Base-by-base conservation (phyloP, 2,329 filamentous ascomycete species). In the Colletotrichum orbiculare region DNA sequence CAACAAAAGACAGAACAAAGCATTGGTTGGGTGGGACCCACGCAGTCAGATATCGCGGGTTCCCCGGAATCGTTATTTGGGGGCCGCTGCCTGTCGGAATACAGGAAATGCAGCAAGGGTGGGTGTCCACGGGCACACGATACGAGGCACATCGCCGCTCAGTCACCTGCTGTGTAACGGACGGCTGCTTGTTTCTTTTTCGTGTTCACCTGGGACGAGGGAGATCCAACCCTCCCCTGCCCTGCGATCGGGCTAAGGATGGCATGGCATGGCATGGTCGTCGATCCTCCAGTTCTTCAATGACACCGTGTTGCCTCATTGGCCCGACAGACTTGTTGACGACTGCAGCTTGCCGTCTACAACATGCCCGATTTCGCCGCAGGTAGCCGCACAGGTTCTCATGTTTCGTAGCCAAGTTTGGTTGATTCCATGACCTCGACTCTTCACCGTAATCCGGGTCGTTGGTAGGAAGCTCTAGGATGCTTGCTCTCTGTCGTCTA, bases 91-190 rank as follows among this genome's bases (percentile, higher is more conserved):
- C 38, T 25, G 25, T 41, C 35, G 37, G 55, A 38, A 50, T 10
- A 50, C 3, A 9, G 8, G 43, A 46, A n/a, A 47, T 45, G 48
- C 38, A 25, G 33, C 25, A 25, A 25, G 25, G 25, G 25, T 25
- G 25, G 25, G 25, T 25, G 25, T 25, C 25, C 25, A 25, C 25
- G 25, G 25, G 25, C 39, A 25, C 12, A 11, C 42, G 43, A 66
- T 66, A 64, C 54, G 60, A 64, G 60, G 49, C 35, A 38, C 25
- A 25, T 25, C 25, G 25, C 25, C 25, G 25, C 25, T 25, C 60
- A 42, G 49, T 64, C 54, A 54, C 46, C 54, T 66, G 64, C 54
- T 41, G 64, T 66, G 64, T 66, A 66, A 66, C 64, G 35, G 25
- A 38, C 25, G 35, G 41, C 12, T 60, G 57, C 57, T 60, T 47